Evolutionary conservation across 306 rosid species (phyloP).

Genomic region (Gleditsia sinensis): DNA sequence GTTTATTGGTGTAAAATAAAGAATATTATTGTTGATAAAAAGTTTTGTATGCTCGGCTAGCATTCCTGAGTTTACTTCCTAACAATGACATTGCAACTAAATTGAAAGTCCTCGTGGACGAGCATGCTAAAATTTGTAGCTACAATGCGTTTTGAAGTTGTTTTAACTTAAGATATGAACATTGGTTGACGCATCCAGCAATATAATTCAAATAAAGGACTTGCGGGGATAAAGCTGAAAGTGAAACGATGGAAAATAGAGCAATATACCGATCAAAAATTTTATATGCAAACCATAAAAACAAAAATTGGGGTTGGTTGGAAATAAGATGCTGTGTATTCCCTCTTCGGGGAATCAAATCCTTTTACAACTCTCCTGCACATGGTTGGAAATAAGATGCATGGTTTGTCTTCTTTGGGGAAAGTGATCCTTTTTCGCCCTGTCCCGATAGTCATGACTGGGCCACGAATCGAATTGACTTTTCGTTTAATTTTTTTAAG

Average conservation of each 20-base stretch:
- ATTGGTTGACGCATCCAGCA: not conserved
- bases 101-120: not conserved
- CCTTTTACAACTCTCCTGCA: too few species aligned
- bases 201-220: not conserved
- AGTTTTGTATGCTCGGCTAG: not conserved
- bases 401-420: not conserved
- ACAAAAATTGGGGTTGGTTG: not conserved
- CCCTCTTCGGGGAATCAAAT: not conserved
- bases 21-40: slow-evolving; percentile 9
- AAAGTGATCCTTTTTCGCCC: not conserved
- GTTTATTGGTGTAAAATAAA: not conserved
- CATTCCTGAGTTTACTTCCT: not conserved
- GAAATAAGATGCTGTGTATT: not conserved
- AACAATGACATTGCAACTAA: not conserved
- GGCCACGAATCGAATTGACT: too few species aligned
- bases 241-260: not conserved
- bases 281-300: not conserved
- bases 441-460: too few species aligned
- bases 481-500: too few species aligned
- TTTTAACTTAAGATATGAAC: not conserved
- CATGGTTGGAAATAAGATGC: too few species aligned
- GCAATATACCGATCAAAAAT: not conserved
- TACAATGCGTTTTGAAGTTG: not conserved
- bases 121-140: not conserved
- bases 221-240: not conserved